Evolutionary conservation across 1,139 yeast species (phyloP).

Genomic region (Blastobotrys illinoisensis): DNA sequence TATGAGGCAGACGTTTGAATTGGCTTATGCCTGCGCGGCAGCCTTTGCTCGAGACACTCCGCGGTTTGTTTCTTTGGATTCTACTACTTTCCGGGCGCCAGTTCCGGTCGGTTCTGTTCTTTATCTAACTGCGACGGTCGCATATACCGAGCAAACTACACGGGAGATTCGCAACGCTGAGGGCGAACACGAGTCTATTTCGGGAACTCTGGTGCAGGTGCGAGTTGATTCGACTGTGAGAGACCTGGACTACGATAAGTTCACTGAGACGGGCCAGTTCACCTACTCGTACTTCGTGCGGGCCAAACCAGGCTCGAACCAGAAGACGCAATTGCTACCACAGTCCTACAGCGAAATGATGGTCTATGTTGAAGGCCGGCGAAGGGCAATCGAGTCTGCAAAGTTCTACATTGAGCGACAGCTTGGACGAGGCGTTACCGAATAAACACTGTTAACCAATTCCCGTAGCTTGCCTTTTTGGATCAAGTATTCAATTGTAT

Average conservation of each 20-base stretch:
- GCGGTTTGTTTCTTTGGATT: slow-evolving; percentile 81
- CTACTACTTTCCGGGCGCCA: slow-evolving; percentile 86
- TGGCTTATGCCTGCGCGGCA: slow-evolving; percentile 89
- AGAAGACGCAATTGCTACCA: slow-evolving; percentile 58
- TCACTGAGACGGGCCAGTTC: slow-evolving; percentile 76
- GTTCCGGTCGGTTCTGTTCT: slow-evolving; percentile 92
- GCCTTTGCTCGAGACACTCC: slow-evolving; percentile 81
- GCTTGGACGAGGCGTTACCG: slow-evolving; percentile 11
- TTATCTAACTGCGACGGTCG: slow-evolving; percentile 73
- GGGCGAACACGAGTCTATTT: slow-evolving; percentile 46
- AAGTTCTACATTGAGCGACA: slow-evolving; percentile 37
- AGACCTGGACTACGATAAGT: slow-evolving; percentile 53
- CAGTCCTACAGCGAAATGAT: slow-evolving; percentile 89
- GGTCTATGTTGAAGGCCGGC: slow-evolving; percentile 81
- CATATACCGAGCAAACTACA: slow-evolving; percentile 50
- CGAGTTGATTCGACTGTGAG: slow-evolving; percentile 79
- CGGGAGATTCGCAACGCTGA: slow-evolving; percentile 15
- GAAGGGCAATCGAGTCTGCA: slow-evolving; percentile 83
- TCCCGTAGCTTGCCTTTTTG: too few species aligned
- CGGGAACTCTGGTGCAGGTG: slow-evolving; percentile 88
- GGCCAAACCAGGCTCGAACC: slow-evolving; percentile 22
- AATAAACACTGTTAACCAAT: not conserved
- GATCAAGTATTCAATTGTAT: not conserved
- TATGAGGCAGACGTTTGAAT: slow-evolving; percentile 84
- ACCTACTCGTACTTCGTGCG: slow-evolving; percentile 86